Base-by-base conservation (phyloP, 805 yeast genomes). In the Metschnikowia henanensis region DNA sequence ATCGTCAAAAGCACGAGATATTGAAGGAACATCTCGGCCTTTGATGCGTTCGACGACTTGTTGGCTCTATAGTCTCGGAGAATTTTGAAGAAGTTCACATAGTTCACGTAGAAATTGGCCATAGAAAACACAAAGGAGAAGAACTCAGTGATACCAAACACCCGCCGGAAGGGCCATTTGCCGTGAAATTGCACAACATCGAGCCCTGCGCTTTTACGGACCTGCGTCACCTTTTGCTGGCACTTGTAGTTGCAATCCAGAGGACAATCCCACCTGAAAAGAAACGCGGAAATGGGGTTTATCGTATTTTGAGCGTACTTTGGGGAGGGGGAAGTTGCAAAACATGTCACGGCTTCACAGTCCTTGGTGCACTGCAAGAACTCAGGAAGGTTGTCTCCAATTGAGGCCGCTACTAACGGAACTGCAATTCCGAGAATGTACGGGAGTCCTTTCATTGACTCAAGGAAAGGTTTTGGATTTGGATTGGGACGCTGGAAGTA, bases 81-180 rank as follows among this genome's bases (percentile, higher is more conserved):
- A 16, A 71, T 53, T 38, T 64, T 68, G 25, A 38, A 35, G 26
- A 62, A 49, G 44, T 62, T 67, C 20, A 39, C 45, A 43, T 60
- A 65, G 49, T 68, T 67, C 39, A 63, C 62, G 33, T 58, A 56
- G n/a, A 70, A 59, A 43, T 71, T 71, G 8, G 62, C 66, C 17
- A 65, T 19, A 9, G 72, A 66, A 42, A 71, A 68, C 6, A 69
- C 23, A 12, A 59, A 59, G 30, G 71, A 65, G 28, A 61, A 59
- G 21, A 68, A 23, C 44, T 71, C 76, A 20, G 69, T 67, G 18
- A 64, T 53, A 1, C 73, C 75, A 25, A 62, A 55, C 1, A 70
- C 53, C 23, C 75, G 52, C 5, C 38, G 43, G 40, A 71, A 71
- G 4, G 75, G 75, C 76, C 76, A 71, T 48, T 71, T 71, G 4